phyloP scores from a whole-genome alignment of 2,329 filamentous ascomycete species.

The Diplocarpon rosae region DNA sequence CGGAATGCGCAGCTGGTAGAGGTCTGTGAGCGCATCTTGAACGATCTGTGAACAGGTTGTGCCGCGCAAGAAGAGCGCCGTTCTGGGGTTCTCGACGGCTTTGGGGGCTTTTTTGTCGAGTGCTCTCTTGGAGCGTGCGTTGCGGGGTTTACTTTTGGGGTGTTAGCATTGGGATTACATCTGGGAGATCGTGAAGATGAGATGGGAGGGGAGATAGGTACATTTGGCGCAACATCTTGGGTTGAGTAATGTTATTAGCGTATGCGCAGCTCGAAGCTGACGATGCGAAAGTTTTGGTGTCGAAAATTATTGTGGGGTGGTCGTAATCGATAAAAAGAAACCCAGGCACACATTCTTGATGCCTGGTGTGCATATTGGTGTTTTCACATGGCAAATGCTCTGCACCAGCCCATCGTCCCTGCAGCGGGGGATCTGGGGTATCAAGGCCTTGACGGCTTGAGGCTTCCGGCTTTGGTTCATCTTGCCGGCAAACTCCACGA shows the following conservation, averaged over 20 bases:
- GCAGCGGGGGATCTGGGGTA: conserved; percentile 13
- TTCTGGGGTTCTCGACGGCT: conserved; percentile 79
- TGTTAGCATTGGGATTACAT: background rate
- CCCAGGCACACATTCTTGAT: conserved; percentile 9
- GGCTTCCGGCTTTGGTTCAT: background rate
- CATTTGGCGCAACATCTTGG: conserved; percentile 29
- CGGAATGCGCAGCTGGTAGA: conserved; percentile 75
- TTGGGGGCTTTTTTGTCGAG: conserved; percentile 91
- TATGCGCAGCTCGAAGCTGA: no score
- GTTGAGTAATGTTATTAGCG: background rate
- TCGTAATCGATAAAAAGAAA: conserved; percentile 16
- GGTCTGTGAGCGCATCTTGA: conserved; percentile 73
- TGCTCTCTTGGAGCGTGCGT: conserved; percentile 86
- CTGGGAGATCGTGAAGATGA: background rate
- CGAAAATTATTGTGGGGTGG: conserved; percentile 4
- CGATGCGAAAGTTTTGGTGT: background rate
- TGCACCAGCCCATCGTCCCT: conserved; percentile 6
- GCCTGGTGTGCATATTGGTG: conserved; percentile 5
- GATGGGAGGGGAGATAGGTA: conserved; percentile 7
- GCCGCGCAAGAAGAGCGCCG: conserved; percentile 78
- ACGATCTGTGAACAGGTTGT: conserved; percentile 74
- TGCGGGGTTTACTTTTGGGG: conserved; percentile 50
- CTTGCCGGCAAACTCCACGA: background rate
- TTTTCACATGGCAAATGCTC: conserved; percentile 16
- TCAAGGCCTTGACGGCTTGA: background rate